Percentiles rank a stretch among this genome's conserved stretches.
Conservation (phyloP, 495 filamentous ascomycete genomes). For the Bryoglossum gracile region DNA sequence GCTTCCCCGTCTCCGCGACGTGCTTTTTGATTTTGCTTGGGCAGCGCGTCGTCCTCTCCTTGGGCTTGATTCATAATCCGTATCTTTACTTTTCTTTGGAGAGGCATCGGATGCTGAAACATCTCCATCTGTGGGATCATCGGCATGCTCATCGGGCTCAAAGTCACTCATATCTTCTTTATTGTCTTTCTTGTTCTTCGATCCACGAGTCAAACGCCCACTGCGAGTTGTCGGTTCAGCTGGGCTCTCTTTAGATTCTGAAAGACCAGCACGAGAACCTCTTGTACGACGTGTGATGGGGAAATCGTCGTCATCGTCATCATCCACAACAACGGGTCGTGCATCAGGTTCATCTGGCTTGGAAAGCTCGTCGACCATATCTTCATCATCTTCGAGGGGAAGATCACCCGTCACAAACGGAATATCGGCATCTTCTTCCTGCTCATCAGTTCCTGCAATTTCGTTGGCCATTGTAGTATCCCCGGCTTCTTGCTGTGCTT, state of each 20-base stretch:
- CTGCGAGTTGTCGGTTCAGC: slow-evolving; percentile 20
- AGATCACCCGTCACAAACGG: slow-evolving; percentile 13
- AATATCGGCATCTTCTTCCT: slow-evolving; percentile 28
- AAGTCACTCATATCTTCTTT: slow-evolving; percentile 79
- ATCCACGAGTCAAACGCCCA: slow-evolving; percentile 40
- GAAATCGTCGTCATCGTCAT: slow-evolving; percentile 60
- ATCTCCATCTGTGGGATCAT: slow-evolving; percentile 47
- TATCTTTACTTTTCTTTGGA: slow-evolving; percentile 26
- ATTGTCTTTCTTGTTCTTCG: slow-evolving; percentile 46
- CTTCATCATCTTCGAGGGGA: slow-evolving; percentile 33
- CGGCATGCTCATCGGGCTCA: slow-evolving; percentile 50
- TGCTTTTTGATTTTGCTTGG: slow-evolving; percentile 33
- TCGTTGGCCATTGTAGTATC: slow-evolving; percentile 19
- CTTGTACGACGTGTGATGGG: slow-evolving; percentile 42
- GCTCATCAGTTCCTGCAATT: slow-evolving; percentile 30
- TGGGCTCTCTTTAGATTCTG: slow-evolving; percentile 24
- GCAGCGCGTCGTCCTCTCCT: slow-evolving; percentile 35
- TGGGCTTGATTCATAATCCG: slow-evolving; percentile 35
- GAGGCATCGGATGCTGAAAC: slow-evolving; percentile 35
- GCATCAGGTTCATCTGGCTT: slow-evolving; percentile 25
- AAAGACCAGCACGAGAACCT: slow-evolving; percentile 33
- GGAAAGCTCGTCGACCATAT: slow-evolving; percentile 33
- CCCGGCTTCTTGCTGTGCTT: slow-evolving; percentile 17
- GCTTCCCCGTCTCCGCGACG: slow-evolving; percentile 30
- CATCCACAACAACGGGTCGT: slow-evolving; percentile 45